Base-by-base conservation (phyloP, 371 early-diverging fungal genomes). In the Syncephalastrum racemosum region DNA sequence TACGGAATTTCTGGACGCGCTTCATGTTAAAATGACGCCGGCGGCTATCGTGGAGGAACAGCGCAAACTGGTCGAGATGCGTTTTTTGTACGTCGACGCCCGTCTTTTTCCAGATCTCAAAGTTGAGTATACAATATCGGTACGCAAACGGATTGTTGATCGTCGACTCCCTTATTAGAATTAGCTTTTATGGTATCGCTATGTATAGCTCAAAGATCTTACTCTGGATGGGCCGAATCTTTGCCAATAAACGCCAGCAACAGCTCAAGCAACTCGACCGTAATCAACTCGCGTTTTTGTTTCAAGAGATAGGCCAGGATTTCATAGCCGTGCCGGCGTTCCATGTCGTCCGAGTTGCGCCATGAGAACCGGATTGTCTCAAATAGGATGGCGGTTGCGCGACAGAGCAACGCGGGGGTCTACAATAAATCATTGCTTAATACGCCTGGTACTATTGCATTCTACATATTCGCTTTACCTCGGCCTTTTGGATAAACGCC, bases 341-440 rank as follows among this genome's bases (percentile, higher is more conserved):
- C 88, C 88, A 89, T 89, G 48, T 90, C 90, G 56, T 86, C 88
- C 0, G 84, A 80, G 57, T 88, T 85, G 16, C 89, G 59, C 88
- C 89, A 89, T 25, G 81, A 85, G 59, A 82, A 83, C 12, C 82
- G 73, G 48, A 91, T 80, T 15, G 79, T 66, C 46, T 87, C 83
- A 43, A 85, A 84, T 5, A 90, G 55, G 39, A 88, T 67, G 14
- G 77, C 65, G n/a, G 82, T 72, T 0, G 86, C 74, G 61, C 85
- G 84, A 46, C 77, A 77, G n/a, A 90, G 58, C 12, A 77, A 65
- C 14, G 68, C 79, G 1, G 84, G 59, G 0, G 86, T 83, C 82
- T 88, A 57, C 18, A 54, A 25, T 27, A 18, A 5, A 48, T 23
- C 2, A 4, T 12, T 45, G n/a, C 24, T 22, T 6, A 18, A n/a